phyloP scores from a whole-genome alignment of 2,329 filamentous ascomycete genomes.

The Arthrobotrys conoides region DNA sequence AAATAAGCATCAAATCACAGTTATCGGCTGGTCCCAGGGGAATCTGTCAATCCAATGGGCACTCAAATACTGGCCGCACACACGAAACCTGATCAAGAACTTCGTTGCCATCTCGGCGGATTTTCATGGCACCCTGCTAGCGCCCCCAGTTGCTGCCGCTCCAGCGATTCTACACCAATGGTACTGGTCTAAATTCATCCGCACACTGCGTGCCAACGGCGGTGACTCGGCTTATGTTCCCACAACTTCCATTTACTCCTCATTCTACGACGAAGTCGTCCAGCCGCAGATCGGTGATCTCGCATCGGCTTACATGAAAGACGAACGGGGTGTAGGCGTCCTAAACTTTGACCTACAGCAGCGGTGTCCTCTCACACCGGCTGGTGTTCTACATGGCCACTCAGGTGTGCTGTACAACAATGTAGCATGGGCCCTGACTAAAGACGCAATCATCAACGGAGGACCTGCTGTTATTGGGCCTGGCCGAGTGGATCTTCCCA shows the following conservation, averaged over 20 bases:
- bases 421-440: conserved; percentile 68
- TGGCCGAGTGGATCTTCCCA: conserved; percentile 30
- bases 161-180: conserved; percentile 70
- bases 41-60: conserved; percentile 73
- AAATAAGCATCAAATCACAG: conserved; percentile 66
- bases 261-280: conserved; percentile 71
- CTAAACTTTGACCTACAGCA: conserved; percentile 71
- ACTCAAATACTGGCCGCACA: conserved; percentile 73
- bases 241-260: conserved; percentile 72
- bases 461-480: conserved; percentile 66
- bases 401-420: conserved; percentile 71
- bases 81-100: conserved; percentile 69
- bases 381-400: conserved; percentile 70
- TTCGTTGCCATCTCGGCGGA: conserved; percentile 72
- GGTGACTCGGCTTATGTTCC: conserved; percentile 73
- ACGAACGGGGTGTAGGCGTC: conserved; percentile 69
- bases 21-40: conserved; percentile 74
- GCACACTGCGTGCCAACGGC: conserved; percentile 67
- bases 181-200: conserved; percentile 69
- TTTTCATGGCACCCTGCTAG: conserved; percentile 70
- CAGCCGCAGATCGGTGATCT: conserved; percentile 69
- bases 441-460: conserved; percentile 70
- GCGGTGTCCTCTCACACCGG: conserved; percentile 67
- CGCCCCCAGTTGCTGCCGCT: conserved; percentile 66
- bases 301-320: conserved; percentile 70